Evolutionary conservation across 495 filamentous ascomycete genomes (phyloP).

Genomic region (Talaromyces nanjingensis): DNA sequence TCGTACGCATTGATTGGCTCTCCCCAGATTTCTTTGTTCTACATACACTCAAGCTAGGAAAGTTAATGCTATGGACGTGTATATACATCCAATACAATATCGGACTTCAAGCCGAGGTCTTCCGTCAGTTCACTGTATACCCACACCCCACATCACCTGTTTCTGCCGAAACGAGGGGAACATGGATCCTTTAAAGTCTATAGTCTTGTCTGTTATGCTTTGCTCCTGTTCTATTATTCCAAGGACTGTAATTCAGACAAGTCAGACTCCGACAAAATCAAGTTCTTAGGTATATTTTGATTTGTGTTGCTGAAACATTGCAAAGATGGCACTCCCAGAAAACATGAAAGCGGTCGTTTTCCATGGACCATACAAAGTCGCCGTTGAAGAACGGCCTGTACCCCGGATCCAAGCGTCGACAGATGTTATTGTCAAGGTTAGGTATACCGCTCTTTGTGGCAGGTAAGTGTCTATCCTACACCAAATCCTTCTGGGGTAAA

Average conservation of each 20-base stretch:
- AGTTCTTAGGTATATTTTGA: neutral
- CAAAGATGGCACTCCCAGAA: conserved; percentile 2
- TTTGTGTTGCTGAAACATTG: too few species aligned
- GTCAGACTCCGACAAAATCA: neutral
- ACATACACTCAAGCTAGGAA: neutral
- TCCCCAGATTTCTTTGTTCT: neutral
- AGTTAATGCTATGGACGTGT: neutral
- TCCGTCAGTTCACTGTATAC: neutral
- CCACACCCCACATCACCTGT: neutral
- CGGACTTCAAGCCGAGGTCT: neutral
- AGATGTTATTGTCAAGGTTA: conserved; percentile 82
- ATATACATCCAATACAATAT: neutral
- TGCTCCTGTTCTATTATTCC: neutral
- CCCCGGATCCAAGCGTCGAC: conserved; percentile 58
- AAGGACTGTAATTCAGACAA: neutral
- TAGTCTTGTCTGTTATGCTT: neutral
- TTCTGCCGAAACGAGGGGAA: neutral
- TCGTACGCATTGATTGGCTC: neutral
- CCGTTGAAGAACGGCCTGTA: conserved; percentile 41
- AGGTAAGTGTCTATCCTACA: conserved; percentile 47
- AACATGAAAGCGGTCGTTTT: conserved; percentile 45
- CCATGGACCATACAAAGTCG: conserved; percentile 38
- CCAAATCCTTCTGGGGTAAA: too few species aligned
- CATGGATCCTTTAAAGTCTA: neutral
- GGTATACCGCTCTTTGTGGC: conserved; percentile 82